Evolutionary conservation across 768 basidiomycete species (phyloP).

Genomic region (Russula sp.): DNA sequence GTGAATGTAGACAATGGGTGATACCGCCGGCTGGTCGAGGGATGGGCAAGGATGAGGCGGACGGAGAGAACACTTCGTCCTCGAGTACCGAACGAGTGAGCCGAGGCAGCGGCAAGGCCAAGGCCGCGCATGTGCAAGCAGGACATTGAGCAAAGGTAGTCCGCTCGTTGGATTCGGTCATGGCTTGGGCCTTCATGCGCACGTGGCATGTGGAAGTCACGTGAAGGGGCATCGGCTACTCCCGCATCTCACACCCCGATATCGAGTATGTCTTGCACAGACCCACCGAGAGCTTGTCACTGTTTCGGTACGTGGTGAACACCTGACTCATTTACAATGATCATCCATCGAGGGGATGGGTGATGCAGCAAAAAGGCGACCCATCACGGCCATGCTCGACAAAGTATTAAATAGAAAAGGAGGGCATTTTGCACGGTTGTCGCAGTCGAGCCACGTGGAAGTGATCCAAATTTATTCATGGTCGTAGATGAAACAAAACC

Average conservation of each 20-base stretch:
- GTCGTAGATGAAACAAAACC: conserved; percentile 26
- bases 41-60: background rate
- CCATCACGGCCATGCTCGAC: conserved; percentile 35
- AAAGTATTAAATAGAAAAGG: conserved; percentile 41
- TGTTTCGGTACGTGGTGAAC: conserved; percentile 35
- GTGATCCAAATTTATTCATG: conserved; percentile 29
- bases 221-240: too few species aligned
- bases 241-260: too few species aligned
- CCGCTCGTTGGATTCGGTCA: too few species aligned
- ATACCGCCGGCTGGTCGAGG: background rate
- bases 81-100: background rate
- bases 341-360: conserved; percentile 49
- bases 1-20: background rate
- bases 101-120: background rate
- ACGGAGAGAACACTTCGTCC: background rate
- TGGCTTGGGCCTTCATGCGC: too few species aligned
- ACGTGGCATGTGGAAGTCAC: too few species aligned
- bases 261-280: conserved; percentile 32
- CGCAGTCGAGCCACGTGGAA: conserved; percentile 39
- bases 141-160: background rate
- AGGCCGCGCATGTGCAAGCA: background rate
- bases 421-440: conserved; percentile 42
- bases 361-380: conserved; percentile 36
- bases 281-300: conserved; percentile 39
- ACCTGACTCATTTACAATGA: conserved; percentile 32